Base-by-base conservation (phyloP, 345 rosid species). In the Ailanthus altissimus region DNA sequence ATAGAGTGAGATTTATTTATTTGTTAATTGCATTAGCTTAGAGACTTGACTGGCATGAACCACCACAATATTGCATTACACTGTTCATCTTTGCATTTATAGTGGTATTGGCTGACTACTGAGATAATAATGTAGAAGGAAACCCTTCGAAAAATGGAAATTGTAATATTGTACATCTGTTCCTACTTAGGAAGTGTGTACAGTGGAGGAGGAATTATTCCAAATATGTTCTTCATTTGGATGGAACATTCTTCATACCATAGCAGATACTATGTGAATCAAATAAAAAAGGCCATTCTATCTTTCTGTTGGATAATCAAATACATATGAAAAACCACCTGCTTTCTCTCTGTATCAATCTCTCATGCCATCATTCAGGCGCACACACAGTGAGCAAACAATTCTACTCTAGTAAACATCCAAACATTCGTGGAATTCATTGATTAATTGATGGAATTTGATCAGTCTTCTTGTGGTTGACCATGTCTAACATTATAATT, bases 1-100 rank as follows among this genome's bases (percentile, higher is more conserved):
- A 90, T 93, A 50, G 99, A 93, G 99, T 95, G 85, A 86, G 91
- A 78, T 23, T 6, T 67, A n/a, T 68, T 54, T 61, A 40, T 67
- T 36, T 64, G 25, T 53, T 32, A 12, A n/a, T 0, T 75, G n/a
- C 32, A 21, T 60, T 58, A 40, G 10, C 12, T 40, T 40, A 16
- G 64, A 38, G 36, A 23, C 53, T 46, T 40, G 9, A 54, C 38
- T 72, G 65, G 20, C 61, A n/a, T 74, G 50, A 47, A 8, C 26
- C 25, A 0, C 0, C 0, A 32, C 62, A 70, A 49, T 43, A 26
- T 68, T 74, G 12, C 32, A 53, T 40, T 28, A 15, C 60, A 15
- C 53, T 59, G 20, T 43, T 43, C 46, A 23, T 42, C 28, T 75
- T 14, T 43, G 32, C 42, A 21, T 50, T 53, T 61, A 21, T 43